Base-by-base conservation (phyloP, 2,329 filamentous ascomycete species). In the Pestalotiopsis sp. region DNA sequence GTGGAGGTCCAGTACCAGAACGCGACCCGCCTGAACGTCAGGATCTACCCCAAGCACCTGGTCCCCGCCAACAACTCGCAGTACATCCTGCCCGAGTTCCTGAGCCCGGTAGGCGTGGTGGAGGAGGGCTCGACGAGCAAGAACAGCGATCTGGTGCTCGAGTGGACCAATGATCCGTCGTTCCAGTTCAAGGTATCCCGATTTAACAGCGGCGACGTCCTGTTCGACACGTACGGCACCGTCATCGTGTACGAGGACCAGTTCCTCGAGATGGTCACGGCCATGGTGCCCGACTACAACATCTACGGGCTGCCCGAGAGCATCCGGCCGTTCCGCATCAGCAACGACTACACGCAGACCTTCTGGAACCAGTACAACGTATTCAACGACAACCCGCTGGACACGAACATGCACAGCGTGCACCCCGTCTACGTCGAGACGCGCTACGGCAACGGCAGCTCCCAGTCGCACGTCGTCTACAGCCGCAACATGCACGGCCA, bases 371-470 rank as follows among this genome's bases (percentile, higher is more conserved):
- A 0, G 71, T 85, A 67, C 93, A 88, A 72, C 88, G 90, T 45
- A 89, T 90, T 17, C 92, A 94, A 85, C 36, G 91, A 87, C 7
- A 90, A 92, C 73, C 85, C 86, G 4, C 86, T 90, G 49, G 89
- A 90, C 49, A 78, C 83, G 13, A 95, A 95, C 73, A 83, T 94
- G 5, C 96, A 96, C 74, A 92, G 93, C 9, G 86, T 84, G 56
- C 93, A 96, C 73, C 91, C 93, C 0, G 89, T 95, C 75, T 96
- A 95, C 76, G 82, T 94, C 3, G 93, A 95, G 71, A 95, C 92
- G 1, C 86, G 92, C 68, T 95, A 94, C 4, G 83, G 83, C 14
- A 79, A 85, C 20, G 93, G 93, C 72, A 83, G 86, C 45, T 91
- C 90, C 1, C 89, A 87, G 71, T 92, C 92, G 0, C 93, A 96